Percentiles rank a stretch among this genome's conserved stretches.
Conservation (phyloP, 306 rosid species). For the Nissolia schottii region DNA sequence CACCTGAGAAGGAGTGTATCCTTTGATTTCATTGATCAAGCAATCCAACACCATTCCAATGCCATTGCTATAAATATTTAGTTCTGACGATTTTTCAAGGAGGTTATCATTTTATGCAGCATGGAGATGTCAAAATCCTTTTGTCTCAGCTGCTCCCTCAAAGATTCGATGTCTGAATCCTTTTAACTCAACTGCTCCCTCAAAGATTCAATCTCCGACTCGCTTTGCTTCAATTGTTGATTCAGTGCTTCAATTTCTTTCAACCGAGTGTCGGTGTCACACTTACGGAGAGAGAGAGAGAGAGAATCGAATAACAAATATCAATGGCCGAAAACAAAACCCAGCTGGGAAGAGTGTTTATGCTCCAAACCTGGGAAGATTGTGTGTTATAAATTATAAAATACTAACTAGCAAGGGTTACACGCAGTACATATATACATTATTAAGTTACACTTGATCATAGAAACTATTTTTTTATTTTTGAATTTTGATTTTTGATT, state of each 20-base stretch:
- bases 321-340: background rate
- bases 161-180: slow-evolving; percentile 50
- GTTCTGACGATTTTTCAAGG: background rate
- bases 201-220: slow-evolving; percentile 41
- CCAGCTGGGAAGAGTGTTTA: background rate
- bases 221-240: slow-evolving; percentile 33
- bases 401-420: no score
- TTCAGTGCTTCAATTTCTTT: slow-evolving; percentile 41
- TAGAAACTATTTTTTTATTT: no score
- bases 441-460: no score
- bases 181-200: slow-evolving; percentile 38
- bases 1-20: background rate
- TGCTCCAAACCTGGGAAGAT: no score
- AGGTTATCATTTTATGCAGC: slow-evolving; percentile 37
- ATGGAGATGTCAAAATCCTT: slow-evolving; percentile 46
- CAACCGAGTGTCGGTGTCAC: slow-evolving; percentile 23
- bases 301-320: background rate
- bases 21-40: background rate
- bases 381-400: no score
- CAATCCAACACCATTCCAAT: background rate
- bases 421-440: no score
- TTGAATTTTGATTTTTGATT: no score
- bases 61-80: background rate
- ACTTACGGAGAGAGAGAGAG: background rate
- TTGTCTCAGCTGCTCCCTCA: slow-evolving; percentile 34